Percentiles rank a stretch among this genome's conserved stretches.
Evolutionary conservation across 2,329 filamentous ascomycete species (phyloP).

Genomic region (Venturia asperata): DNA sequence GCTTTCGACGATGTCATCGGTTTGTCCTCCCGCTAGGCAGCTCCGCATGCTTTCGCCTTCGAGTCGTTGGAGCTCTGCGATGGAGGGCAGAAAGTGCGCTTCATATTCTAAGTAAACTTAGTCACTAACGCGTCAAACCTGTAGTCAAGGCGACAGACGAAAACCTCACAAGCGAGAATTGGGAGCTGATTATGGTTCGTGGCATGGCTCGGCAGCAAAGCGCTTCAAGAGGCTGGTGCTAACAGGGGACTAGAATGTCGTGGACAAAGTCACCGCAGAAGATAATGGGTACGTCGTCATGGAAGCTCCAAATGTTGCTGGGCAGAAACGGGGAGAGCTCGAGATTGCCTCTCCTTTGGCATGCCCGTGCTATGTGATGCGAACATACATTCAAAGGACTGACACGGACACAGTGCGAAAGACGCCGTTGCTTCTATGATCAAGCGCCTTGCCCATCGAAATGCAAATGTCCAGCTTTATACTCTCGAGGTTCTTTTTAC

Average conservation of each 20-base stretch:
- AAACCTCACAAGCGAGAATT: conserved; percentile 82
- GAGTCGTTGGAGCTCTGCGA: background rate
- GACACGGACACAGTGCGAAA: conserved; percentile 49
- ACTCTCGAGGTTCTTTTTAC: conserved; percentile 57
- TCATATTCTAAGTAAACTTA: background rate
- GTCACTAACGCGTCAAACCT: background rate
- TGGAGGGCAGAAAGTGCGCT: background rate
- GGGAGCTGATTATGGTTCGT: conserved; percentile 60
- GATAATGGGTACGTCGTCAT: conserved; percentile 37
- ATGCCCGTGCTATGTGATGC: conserved; percentile 10
- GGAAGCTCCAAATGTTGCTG: conserved; percentile 1
- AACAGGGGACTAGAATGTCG: conserved; percentile 44
- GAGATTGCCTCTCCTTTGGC: background rate
- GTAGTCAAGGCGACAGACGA: conserved; percentile 86
- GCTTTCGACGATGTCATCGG: conserved; percentile 64
- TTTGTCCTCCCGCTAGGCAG: conserved; percentile 34
- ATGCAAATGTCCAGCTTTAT: conserved; percentile 93
- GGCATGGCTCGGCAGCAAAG: background rate
- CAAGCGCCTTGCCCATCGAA: conserved; percentile 83
- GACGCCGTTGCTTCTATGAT: conserved; percentile 86
- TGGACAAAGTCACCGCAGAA: conserved; percentile 49
- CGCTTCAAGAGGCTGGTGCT: conserved; percentile 21
- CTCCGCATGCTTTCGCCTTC: background rate
- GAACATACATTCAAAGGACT: conserved; percentile 14
- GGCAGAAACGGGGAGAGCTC: conserved; percentile 9